A percentile compares a stretch with the other conserved stretches of the same genome.
Conservation (phyloP, 768 basidiomycete genomes). For the Rhizopogon sp. region DNA sequence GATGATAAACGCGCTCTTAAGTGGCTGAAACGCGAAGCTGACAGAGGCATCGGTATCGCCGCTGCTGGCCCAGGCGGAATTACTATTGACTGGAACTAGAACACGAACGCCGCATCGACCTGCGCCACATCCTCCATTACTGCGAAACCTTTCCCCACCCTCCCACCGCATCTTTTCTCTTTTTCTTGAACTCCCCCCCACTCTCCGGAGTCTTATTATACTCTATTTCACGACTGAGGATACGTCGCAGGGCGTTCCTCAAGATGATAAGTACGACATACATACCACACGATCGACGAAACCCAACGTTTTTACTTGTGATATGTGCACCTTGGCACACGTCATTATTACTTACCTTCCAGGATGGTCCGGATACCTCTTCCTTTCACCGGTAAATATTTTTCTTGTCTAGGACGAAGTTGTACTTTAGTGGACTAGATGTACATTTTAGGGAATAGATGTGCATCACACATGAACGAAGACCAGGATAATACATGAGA, state of each 20-base stretch:
- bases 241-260: conserved; percentile 15
- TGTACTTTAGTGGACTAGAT: conserved; percentile 5
- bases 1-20: conserved; percentile 78
- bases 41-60: conserved; percentile 71
- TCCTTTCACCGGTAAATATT: background rate
- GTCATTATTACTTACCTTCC: conserved; percentile 15
- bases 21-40: conserved; percentile 75
- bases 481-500: conserved; percentile 2
- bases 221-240: conserved; percentile 21
- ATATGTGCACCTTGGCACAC: conserved; percentile 7
- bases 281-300: conserved; percentile 14
- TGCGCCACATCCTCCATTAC: conserved; percentile 3
- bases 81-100: conserved; percentile 73
- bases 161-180: background rate
- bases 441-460: conserved; percentile 8
- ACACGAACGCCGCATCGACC: background rate
- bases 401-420: background rate
- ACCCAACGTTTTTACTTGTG: conserved; percentile 22
- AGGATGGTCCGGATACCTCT: background rate
- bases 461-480: background rate
- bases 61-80: conserved; percentile 61
- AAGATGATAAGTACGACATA: conserved; percentile 3
- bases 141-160: conserved; percentile 18
- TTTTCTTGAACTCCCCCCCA: conserved; percentile 2
- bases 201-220: conserved; percentile 16